Evolutionary conservation across 345 rosid genomes (phyloP), one percentile per base, ranked within the genome.

Genomic region (Salix viminalis): DNA sequence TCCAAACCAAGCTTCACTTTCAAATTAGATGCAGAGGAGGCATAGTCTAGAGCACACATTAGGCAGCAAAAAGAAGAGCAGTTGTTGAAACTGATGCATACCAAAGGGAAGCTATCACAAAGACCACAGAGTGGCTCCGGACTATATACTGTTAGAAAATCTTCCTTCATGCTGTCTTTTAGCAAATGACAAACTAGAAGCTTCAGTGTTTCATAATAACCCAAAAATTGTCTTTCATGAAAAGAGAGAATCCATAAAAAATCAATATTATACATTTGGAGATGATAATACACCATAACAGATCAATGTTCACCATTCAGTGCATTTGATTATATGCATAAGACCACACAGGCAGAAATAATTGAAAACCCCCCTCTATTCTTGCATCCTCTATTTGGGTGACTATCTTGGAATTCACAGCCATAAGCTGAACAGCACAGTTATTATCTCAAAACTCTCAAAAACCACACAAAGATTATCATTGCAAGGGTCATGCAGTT

Each of bases 1-100:
- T 70, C 41, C 70, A 24, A 10, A n/a, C 26, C 77, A 67, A 69
- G 24, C 58, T 71, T 54, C 65, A 48, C 14, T 65, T 67, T 13
- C 44, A 48, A 68, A 69, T 37, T 39, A 75, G 64, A 77, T 58
- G 39, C 24, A 37, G n/a, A 19, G 50, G 64, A 56, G 60, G 56
- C 7, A 52, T 24, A 70, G 21, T 56, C 30, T 18, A 62, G 64
- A 52, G 28, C 4, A 28, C 23, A 46, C 56, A 64, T 52, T 15
- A 4, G 48, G 69, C 64, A 69, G 56, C 4, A 46, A 3, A 19
- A 52, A 30, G 19, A 71, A 23, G 44, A 60, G 9, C 18, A 65
- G 58, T 50, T 26, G 37, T n/a, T 67, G n/a, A 28, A 64, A 76
- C 26, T 8, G 48, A 68, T 41, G 69, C 58, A 54, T 39, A 30